These are phyloP conservation scores for Hymenoscyphus infarciens DNA, from an alignment of 2,329 filamentous ascomycete species.

Conservation along the genomic window DNA sequence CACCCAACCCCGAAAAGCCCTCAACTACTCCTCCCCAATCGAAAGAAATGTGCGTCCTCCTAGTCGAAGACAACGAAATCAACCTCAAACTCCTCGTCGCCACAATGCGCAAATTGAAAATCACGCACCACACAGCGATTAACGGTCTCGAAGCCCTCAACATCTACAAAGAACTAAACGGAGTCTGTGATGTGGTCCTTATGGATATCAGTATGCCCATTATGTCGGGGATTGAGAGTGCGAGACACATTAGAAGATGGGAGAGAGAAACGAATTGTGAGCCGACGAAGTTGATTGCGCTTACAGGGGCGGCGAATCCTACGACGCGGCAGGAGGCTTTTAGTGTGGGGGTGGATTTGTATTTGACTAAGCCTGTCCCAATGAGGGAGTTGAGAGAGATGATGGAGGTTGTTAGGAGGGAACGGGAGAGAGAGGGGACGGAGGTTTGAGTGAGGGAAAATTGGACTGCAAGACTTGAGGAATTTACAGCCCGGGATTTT, in stretches of 20 bases:
- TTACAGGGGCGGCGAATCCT: conserved; percentile 50
- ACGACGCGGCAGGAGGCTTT: conserved; percentile 48
- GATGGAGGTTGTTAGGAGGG: conserved; percentile 31
- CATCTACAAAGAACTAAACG: conserved; percentile 29
- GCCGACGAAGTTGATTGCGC: conserved; percentile 47
- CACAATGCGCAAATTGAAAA: conserved; percentile 33
- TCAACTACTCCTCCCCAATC: neutral
- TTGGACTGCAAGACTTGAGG: neutral
- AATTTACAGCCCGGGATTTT: neutral
- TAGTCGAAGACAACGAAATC: conserved; percentile 43
- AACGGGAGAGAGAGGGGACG: conserved; percentile 10
- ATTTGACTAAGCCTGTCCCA: conserved; percentile 50
- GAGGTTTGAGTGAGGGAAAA: neutral
- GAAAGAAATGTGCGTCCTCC: conserved; percentile 32
- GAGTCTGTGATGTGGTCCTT: conserved; percentile 42
- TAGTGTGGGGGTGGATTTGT: conserved; percentile 50
- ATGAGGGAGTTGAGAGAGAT: conserved; percentile 32
- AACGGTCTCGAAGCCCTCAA: conserved; percentile 49
- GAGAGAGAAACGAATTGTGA: conserved; percentile 42
- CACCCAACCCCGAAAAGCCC: neutral
- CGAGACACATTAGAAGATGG: conserved; percentile 45
- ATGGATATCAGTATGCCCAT: conserved; percentile 57
- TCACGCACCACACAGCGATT: conserved; percentile 38
- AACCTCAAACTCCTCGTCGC: conserved; percentile 37
- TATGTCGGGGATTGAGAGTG: conserved; percentile 48